These are phyloP conservation scores for Russula sp. DNA, from an alignment of 768 basidiomycete genomes.

Conservation along the genomic window DNA sequence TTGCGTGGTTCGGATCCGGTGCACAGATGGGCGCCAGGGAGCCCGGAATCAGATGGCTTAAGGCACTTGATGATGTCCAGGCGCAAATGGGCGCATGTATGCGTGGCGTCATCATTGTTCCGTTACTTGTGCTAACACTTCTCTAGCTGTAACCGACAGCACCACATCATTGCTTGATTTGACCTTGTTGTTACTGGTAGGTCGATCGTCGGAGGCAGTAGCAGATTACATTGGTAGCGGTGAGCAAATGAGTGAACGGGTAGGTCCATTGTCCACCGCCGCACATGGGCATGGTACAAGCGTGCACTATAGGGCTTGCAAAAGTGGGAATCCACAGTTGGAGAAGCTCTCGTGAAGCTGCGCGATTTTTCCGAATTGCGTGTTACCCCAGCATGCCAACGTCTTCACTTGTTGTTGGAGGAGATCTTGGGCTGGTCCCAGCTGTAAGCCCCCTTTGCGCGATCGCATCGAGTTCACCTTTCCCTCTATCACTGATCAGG, in stretches of 20 bases:
- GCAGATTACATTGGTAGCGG: constrained; percentile 70
- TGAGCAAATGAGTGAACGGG: constrained; percentile 79
- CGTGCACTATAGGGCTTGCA: constrained; percentile 54
- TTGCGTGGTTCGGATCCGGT: constrained; percentile 67
- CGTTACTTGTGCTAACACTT: constrained; percentile 5
- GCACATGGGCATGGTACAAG: background rate
- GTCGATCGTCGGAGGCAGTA: constrained; percentile 64
- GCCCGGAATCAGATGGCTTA: constrained; percentile 68
- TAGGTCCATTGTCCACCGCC: constrained; percentile 32
- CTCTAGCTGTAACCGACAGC: constrained; percentile 39
- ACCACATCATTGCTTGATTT: constrained; percentile 65
- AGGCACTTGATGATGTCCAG: constrained; percentile 49
- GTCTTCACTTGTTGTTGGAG: constrained; percentile 67
- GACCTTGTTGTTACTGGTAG: constrained; percentile 63
- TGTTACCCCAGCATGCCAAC: constrained; percentile 68
- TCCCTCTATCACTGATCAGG: constrained; percentile 34
- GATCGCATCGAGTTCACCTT: constrained; percentile 11
- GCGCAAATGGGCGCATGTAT: constrained; percentile 55
- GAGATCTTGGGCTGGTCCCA: constrained; percentile 76
- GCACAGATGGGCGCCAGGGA: constrained; percentile 61
- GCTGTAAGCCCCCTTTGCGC: constrained; percentile 43
- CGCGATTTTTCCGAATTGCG: constrained; percentile 69
- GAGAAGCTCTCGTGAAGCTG: constrained; percentile 62
- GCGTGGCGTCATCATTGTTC: constrained; percentile 37
- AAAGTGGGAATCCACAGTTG: constrained; percentile 76